These are phyloP conservation scores for Cryptosporidium muris DNA, from an alignment of 169 alveolate genomes.

Conservation along the genomic window DNA sequence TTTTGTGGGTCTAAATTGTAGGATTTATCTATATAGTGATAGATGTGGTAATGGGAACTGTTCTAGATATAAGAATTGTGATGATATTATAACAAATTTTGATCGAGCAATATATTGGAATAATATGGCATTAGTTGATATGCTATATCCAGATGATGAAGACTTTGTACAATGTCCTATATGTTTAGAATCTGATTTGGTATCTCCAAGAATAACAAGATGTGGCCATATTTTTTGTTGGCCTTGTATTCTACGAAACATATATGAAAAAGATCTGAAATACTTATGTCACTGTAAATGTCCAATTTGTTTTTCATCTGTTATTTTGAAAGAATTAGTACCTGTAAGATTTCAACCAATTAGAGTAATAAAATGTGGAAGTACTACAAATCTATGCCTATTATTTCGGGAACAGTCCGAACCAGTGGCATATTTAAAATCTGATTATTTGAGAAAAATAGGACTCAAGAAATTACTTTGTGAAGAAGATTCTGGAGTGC, in stretches of 20 bases:
- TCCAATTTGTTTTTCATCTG: conserved; percentile 53
- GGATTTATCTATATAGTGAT: conserved; percentile 25
- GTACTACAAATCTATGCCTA: conserved; percentile 35
- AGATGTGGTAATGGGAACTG: background rate
- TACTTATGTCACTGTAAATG: conserved; percentile 12
- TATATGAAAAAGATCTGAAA: conserved; percentile 7
- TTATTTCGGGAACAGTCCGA: conserved; percentile 34
- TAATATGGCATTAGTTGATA: conserved; percentile 34
- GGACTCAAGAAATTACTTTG: conserved; percentile 5
- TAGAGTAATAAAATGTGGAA: conserved; percentile 1
- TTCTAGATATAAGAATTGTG: background rate
- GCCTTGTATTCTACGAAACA: conserved; percentile 57
- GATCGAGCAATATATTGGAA: conserved; percentile 25
- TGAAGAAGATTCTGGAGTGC: conserved; percentile 28
- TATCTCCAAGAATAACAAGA: conserved; percentile 52
- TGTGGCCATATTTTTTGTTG: conserved; percentile 70
- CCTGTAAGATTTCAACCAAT: conserved; percentile 52
- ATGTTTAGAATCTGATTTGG: conserved; percentile 44
- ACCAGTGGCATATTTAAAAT: conserved; percentile 3
- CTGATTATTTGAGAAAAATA: background rate
- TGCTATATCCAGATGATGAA: conserved; percentile 44
- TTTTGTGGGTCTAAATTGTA: conserved; percentile 44
- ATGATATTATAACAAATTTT: background rate
- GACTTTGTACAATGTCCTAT: conserved; percentile 61
- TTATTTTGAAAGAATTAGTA: conserved; percentile 37